Percentiles rank a stretch among this genome's conserved stretches.
phyloP scores from a whole-genome alignment of 371 early-diverging fungal genomes.

The Rhizopus arrhizus region DNA sequence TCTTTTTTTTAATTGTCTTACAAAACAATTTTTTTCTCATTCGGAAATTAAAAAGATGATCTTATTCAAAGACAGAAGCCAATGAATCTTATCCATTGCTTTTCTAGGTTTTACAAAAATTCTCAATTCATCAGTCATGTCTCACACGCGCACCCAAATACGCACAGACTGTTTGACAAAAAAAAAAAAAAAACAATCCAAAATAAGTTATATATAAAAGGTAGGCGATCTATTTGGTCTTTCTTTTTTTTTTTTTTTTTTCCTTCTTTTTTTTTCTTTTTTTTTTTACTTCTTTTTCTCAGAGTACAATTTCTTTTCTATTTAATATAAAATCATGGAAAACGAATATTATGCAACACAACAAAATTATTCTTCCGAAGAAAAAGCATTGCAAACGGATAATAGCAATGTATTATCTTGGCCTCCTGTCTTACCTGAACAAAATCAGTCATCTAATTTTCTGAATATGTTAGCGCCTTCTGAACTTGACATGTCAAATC shows the following conservation, averaged over 20 bases:
- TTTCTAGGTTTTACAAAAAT: not conserved
- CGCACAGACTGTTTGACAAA: not conserved
- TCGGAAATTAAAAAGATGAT: not conserved
- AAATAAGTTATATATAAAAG: too few relatives aligned
- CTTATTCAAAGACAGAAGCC: not conserved
- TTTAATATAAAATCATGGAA: too few relatives aligned
- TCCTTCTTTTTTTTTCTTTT: too few relatives aligned
- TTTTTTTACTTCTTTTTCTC: too few relatives aligned
- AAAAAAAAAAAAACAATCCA: not conserved
- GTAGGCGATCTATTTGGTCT: too few relatives aligned
- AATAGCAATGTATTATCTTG: not conserved
- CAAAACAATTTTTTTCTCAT: too few relatives aligned
- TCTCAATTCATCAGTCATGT: not conserved
- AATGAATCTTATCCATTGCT: not conserved
- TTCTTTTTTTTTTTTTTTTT: not conserved
- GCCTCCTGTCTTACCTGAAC: not conserved
- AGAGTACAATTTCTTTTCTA: too few relatives aligned
- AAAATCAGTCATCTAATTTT: not conserved
- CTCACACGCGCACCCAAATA: not conserved
- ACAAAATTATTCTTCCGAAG: not conserved
- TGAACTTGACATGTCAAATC: conserved; percentile 8
- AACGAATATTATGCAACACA: too few relatives aligned
- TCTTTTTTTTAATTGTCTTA: not conserved
- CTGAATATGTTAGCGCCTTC: conserved; percentile 2
- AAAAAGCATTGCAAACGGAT: not conserved